Conservation (phyloP, 768 basidiomycete genomes). For the Coprinopsis sp. region DNA sequence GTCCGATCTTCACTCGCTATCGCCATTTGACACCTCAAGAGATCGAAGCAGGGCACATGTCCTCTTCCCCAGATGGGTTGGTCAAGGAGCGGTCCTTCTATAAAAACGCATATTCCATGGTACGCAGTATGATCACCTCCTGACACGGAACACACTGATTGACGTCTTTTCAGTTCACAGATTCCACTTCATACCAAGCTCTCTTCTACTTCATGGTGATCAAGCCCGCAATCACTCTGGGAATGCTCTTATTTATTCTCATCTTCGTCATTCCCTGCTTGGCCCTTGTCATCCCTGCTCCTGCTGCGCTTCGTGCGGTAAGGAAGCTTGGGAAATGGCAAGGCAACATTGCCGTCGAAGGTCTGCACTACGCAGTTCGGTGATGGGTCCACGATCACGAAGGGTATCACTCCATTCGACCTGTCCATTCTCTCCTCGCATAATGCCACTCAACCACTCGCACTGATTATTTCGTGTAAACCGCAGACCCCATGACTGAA, state of each 20-base stretch:
- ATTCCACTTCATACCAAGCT: conserved; percentile 77
- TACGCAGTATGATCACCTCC: conserved; percentile 26
- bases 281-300: conserved; percentile 60
- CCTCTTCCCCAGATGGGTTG: conserved; percentile 18
- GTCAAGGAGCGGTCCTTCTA: conserved; percentile 69
- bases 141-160: background rate
- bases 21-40: conserved; percentile 46
- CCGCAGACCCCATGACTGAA: no score
- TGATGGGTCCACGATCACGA: conserved; percentile 19
- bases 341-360: conserved; percentile 77
- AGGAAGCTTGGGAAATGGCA: conserved; percentile 75
- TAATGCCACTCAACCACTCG: no score
- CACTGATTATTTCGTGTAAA: no score
- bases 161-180: conserved; percentile 55
- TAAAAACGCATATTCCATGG: conserved; percentile 79
- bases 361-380: conserved; percentile 44
- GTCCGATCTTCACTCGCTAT: conserved; percentile 69
- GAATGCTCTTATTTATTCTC: conserved; percentile 52
- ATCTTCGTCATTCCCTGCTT: conserved; percentile 55
- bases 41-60: conserved; percentile 38
- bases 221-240: conserved; percentile 75
- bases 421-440: no score
- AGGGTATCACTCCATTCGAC: no score
- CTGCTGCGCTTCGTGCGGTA: conserved; percentile 59
- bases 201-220: conserved; percentile 87